Percentiles rank a stretch among this genome's conserved stretches.
These are phyloP conservation scores for Toxicodendron radicans DNA, from an alignment of 345 rosid species.

Conservation along the genomic window DNA sequence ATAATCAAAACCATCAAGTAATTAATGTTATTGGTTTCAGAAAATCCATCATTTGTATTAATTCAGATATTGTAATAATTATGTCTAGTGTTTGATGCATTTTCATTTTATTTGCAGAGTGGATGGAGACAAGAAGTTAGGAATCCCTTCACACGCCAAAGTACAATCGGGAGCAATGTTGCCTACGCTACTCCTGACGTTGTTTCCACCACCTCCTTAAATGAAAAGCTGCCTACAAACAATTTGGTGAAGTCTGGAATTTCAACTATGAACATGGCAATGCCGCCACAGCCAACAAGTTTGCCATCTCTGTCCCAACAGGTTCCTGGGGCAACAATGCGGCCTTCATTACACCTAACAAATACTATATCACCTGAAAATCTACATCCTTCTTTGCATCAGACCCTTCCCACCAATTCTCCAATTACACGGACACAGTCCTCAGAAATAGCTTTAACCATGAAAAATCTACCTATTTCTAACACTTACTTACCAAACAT, in stretches of 20 bases:
- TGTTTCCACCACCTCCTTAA: neutral
- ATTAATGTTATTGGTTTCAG: neutral
- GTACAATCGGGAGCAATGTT: constrained; percentile 33
- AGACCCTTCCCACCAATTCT: constrained; percentile 20
- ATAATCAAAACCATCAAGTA: neutral
- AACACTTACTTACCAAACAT: constrained; percentile 1
- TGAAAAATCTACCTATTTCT: constrained; percentile 7
- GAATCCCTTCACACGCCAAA: constrained; percentile 66
- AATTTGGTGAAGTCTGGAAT: constrained; percentile 26
- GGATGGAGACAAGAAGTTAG: constrained; percentile 62
- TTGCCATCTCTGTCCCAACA: constrained; percentile 35
- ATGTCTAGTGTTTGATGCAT: neutral
- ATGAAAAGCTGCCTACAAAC: constrained; percentile 15
- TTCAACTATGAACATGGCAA: constrained; percentile 21
- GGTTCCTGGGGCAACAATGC: constrained; percentile 31
- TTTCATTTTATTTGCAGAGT: constrained; percentile 49
- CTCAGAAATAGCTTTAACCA: constrained; percentile 19
- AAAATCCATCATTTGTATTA: neutral
- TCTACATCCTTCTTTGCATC: constrained; percentile 25
- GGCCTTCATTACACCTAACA: constrained; percentile 32
- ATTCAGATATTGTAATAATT: neutral
- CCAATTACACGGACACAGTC: constrained; percentile 9
- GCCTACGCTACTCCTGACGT: constrained; percentile 21
- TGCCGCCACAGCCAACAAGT: constrained; percentile 38
- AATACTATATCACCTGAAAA: constrained; percentile 26